Evolutionary conservation across 169 alveolate genomes (phyloP).

Genomic region (Babesia gibsoni): DNA sequence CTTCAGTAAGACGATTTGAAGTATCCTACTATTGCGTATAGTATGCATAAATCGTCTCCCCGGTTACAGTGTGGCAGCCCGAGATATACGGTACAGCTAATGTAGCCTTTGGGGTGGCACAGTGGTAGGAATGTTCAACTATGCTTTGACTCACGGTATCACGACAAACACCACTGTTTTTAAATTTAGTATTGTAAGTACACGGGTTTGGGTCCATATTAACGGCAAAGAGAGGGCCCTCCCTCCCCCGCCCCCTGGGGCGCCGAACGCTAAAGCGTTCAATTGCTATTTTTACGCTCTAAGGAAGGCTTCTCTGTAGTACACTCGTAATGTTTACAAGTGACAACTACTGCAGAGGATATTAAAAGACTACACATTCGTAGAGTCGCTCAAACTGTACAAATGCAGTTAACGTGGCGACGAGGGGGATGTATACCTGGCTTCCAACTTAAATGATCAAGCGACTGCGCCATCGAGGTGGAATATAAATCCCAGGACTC

Average conservation of each 20-base stretch:
- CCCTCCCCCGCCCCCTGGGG: not conserved
- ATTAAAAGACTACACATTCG: not conserved
- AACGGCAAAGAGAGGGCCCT: not conserved
- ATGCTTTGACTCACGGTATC: not conserved
- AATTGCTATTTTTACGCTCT: not conserved
- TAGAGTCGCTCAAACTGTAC: too few species aligned
- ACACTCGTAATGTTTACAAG: not conserved
- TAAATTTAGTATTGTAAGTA: not conserved
- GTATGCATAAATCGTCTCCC: too few species aligned
- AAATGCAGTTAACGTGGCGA: too few species aligned
- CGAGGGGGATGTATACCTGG: too few species aligned
- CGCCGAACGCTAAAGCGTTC: not conserved
- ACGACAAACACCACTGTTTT: not conserved
- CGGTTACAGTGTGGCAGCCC: too few species aligned
- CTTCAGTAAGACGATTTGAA: too few species aligned
- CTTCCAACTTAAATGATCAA: too few species aligned
- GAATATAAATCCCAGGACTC: too few species aligned
- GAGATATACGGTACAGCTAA: too few species aligned
- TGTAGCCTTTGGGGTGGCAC: not conserved
- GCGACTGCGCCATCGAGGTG: too few species aligned
- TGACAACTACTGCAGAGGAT: not conserved
- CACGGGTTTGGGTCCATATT: not conserved
- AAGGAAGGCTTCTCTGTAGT: not conserved
- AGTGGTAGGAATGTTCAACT: not conserved
- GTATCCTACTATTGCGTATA: too few species aligned